phyloP scores from a whole-genome alignment of 495 filamentous ascomycete species.

The Hyaloscypha hepaticicola region DNA sequence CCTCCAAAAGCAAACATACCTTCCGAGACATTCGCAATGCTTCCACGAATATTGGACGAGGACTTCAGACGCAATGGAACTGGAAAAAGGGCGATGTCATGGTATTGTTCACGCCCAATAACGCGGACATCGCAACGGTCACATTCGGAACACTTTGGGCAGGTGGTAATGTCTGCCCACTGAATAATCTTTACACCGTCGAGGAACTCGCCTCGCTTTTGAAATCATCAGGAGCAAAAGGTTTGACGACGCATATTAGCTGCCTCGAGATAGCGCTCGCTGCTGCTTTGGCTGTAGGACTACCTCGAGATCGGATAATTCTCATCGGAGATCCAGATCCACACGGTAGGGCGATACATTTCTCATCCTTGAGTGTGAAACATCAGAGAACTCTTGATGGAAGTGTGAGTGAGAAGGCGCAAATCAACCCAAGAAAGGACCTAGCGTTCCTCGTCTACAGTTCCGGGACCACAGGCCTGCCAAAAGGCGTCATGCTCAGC shows the following conservation, averaged over 20 bases:
- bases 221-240: neutral
- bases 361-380: neutral
- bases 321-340: neutral
- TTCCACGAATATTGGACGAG: neutral
- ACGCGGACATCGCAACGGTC: neutral
- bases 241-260: neutral
- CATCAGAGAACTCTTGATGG: neutral
- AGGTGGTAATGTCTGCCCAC: neutral
- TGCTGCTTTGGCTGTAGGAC: neutral
- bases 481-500: neutral
- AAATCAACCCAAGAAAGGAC: neutral
- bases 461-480: neutral
- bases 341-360: neutral
- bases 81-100: neutral
- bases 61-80: neutral
- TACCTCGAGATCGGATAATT: neutral
- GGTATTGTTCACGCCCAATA: neutral
- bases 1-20: slow-evolving; percentile 68
- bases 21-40: slow-evolving; percentile 56
- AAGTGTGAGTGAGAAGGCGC: neutral
- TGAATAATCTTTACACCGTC: neutral
- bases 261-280: neutral
- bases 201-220: neutral
- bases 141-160: neutral
- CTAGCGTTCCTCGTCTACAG: neutral